Base-by-base conservation (phyloP, 73 alveolate genomes). In the Blepharisma japonicum region DNA sequence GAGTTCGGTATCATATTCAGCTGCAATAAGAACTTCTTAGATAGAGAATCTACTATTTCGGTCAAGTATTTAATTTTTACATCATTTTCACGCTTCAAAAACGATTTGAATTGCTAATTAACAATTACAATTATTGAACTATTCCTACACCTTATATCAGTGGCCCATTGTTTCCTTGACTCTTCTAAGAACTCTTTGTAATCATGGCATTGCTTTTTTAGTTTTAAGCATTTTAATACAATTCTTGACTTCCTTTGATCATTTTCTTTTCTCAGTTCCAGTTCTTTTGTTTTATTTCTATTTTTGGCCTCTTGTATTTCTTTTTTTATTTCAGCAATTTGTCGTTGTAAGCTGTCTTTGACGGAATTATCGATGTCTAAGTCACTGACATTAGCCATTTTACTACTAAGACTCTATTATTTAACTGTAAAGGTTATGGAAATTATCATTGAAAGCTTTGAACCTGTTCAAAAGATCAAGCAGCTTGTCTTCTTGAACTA, bases 401-500 rank as follows among this genome's bases (percentile, higher is more conserved):
- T 32, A 32, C 42, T 32, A 32, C 42, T 32, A 32, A 32, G 42
- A 32, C 42, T 32, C 42, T 32, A 32, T 32, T 32, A 32, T 32
- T 32, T 32, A 32, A 32, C 42, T 32, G 42, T 32, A 32, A 32
- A 32, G 42, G 42, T 32, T 71, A 42, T 18, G 45, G 38, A 45
- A 42, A 25, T 80, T 68, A 49, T 11, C 39, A 7, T 23, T 61
- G 80, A 23, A 53, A 3, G 18, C 42, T 50, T 6, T 67, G 88
- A 80, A 78, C 39, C 66, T 56, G 39, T 90, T 68, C 45, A 90
- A 80, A 39, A 80, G 61, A 56, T 87, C 85, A 81, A 77, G 79
- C 80, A 81, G 82, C 55, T 68, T 83, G 77, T 68, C 45, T 8
- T 72, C 70, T 49, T 83, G 77, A 9, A 80, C 90, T 14, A 93